Base-by-base conservation (phyloP, 257 asterid genomes). In the Solanum gracilifrons region DNA sequence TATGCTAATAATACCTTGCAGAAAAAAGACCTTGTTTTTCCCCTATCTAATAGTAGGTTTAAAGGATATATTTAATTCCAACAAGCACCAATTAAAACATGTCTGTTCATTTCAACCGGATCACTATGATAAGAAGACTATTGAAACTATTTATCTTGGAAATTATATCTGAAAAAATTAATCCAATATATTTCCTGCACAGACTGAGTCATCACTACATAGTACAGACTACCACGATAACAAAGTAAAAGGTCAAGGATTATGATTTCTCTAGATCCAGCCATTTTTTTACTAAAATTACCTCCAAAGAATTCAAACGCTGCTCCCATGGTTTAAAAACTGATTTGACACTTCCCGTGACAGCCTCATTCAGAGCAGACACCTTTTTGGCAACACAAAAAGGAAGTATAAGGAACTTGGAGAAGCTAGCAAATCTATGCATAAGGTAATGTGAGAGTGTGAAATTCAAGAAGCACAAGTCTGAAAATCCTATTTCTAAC, bases 301-400 rank as follows among this genome's bases (percentile, higher is more conserved):
- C 99, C 98, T 95, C 98, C 0, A 95, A 89, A 75, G 98, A 86
- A 92, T 94, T 92, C 68, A 97, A 95, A 29, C 98, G 98, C 88
- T 93, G 96, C 87, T 97, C 99, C 99, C 99, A 97, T 72, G 97
- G 95, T 92, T 89, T 95, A 90, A 97, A 97, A 64, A 97, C 98
- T 8, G 98, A 90, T 91, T 95, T 94, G 75, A 90, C 98, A 89
- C 98, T 97, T 89, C 98, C 99, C 71, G 95, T 80, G 88, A 92
- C 94, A 90, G 98, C 93, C 89, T 97, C 99, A 86, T 97, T 97
- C 91, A 97, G 86, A 4, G 98, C 98, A 88, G 98, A 93, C 43
- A 95, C 99, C 99, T 97, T 89, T 89, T 18, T 43, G 80, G 83
- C 86, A 62, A 87, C 88, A 83, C 9, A 82, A 82, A 82, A 39